Conservation (phyloP, 73 alveolate species). For the Tetrahymena borealis region DNA sequence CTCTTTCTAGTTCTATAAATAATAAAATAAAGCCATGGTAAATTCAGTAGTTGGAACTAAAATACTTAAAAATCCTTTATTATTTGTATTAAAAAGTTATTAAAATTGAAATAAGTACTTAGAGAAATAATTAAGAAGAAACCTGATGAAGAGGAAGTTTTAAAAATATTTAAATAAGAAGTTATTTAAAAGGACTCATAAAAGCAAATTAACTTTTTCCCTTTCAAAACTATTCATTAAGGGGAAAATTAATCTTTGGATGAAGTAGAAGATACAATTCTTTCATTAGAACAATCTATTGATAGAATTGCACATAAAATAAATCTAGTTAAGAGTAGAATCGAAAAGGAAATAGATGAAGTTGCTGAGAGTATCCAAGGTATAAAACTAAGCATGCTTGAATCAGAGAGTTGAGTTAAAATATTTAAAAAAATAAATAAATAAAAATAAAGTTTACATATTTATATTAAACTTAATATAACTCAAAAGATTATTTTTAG, state of each 20-base stretch:
- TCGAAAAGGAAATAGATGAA: neutral
- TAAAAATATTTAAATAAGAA: neutral
- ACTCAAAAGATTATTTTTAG: no score
- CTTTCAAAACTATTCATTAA: neutral
- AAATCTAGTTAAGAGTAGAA: neutral
- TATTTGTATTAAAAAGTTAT: neutral
- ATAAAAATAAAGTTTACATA: no score
- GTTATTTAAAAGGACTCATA: neutral
- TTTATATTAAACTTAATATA: no score
- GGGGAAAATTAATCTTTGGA: neutral
- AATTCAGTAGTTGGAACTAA: neutral
- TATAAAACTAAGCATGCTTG: neutral
- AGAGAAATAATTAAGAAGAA: neutral
- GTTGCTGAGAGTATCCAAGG: neutral
- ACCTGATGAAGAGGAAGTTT: neutral
- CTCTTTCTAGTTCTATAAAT: neutral
- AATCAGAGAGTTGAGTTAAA: neutral
- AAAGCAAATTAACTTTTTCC: neutral
- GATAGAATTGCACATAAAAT: neutral
- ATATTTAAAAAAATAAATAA: no score
- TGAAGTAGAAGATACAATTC: neutral
- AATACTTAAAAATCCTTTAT: neutral
- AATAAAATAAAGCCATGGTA: neutral
- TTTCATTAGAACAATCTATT: neutral
- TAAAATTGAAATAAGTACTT: neutral